phyloP scores from a whole-genome alignment of 495 filamentous ascomycete species.

The Aspergillus panamensis region DNA sequence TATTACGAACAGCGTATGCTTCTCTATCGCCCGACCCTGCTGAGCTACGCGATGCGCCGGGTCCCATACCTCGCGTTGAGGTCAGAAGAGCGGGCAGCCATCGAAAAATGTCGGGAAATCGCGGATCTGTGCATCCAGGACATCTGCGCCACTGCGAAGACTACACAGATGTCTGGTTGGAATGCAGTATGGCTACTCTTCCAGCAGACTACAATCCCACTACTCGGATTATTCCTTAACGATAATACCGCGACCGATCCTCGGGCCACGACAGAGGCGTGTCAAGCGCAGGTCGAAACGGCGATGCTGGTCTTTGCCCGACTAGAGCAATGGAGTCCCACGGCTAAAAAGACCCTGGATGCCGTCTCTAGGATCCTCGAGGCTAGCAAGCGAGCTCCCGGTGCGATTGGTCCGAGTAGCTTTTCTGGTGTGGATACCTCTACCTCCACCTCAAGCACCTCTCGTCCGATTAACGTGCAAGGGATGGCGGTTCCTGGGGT shows the following conservation, averaged over 20 bases:
- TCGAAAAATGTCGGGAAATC: constrained; percentile 64
- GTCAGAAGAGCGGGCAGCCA: constrained; percentile 65
- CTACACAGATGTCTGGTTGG: constrained; percentile 76
- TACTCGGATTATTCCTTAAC: constrained; percentile 68
- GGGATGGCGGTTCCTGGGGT: not conserved
- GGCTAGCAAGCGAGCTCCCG: constrained; percentile 44
- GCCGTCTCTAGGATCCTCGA: constrained; percentile 68
- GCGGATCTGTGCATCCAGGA: constrained; percentile 69
- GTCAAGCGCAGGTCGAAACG: constrained; percentile 58
- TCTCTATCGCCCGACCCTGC: constrained; percentile 69
- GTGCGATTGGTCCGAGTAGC: constrained; percentile 15
- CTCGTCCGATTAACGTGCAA: constrained; percentile 20
- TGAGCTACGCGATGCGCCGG: constrained; percentile 66
- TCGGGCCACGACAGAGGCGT: constrained; percentile 49
- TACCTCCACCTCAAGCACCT: constrained; percentile 8
- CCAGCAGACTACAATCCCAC: constrained; percentile 74
- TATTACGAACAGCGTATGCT: constrained; percentile 77
- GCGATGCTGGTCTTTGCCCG: constrained; percentile 65
- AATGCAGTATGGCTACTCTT: constrained; percentile 81
- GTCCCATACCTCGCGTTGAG: constrained; percentile 53
- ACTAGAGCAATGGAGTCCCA: constrained; percentile 67
- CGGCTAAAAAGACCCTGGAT: constrained; percentile 65
- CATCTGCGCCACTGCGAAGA: constrained; percentile 61
- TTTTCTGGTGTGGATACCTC: constrained; percentile 16
- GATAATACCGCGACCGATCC: constrained; percentile 51